Base-by-base conservation (phyloP, 371 early-diverging fungal genomes). In the Mortierella polycephala region DNA sequence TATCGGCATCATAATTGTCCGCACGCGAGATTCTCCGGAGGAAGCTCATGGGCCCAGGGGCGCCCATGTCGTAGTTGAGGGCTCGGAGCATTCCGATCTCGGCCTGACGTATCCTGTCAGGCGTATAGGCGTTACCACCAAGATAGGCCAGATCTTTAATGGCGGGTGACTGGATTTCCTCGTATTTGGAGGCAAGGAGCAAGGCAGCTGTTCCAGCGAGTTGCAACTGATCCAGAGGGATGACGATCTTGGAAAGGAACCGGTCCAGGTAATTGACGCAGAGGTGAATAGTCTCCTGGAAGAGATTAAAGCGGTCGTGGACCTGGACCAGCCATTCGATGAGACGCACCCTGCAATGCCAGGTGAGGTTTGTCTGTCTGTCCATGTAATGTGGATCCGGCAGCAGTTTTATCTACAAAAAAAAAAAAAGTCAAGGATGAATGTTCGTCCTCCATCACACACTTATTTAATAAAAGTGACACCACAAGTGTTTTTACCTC, bases 271-370 rank as follows among this genome's bases (percentile, higher is more conserved):
- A 83, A 84, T 95, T 94, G 72, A 96, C 88, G 30, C 94, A 83
- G 56, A 97, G 80, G 66, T 90, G 96, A 8, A 98, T 88, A 1
- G 98, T 96, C 81, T 98, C 98, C 20, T 95, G 94, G 16, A 93
- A 85, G 53, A 97, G 83, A 46, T 89, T 86, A 74, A 97, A 91
- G 70, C 92, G 90, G 70, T 84, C 75, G 84, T 96, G 95, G 18
- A 94, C 90, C 61, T 94, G 89, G 39, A 96, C 85, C 7, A 97
- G 75, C 82, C 82, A 82, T 10, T 96, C 94, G 8, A 96, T 85
- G 39, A 97, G 83, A 44, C 92, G 86, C 39, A 87, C 81, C 20
- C 98, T 89, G 91, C 92, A 95, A 42, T 85, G 87, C 95, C 95
- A 97, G 18, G 84, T 82, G 21, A 97, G 82, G 39, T 94, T 93